phyloP scores from a whole-genome alignment of 1,139 yeast species.

The Debaryomyces sp. region DNA sequence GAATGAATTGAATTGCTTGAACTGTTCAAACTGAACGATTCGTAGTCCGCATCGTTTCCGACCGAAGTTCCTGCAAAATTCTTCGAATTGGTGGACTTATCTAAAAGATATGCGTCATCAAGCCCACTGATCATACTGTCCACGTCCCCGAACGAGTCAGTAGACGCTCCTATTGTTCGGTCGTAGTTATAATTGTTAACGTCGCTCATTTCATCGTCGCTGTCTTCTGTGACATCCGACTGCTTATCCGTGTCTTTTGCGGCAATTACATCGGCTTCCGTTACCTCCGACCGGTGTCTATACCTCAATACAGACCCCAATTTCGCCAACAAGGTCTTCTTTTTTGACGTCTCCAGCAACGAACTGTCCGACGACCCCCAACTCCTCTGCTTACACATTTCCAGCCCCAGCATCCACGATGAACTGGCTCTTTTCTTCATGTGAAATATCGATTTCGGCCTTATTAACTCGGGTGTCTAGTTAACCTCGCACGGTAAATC shows the following conservation, averaged over 20 bases:
- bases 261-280: neutral
- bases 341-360: neutral
- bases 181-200: neutral
- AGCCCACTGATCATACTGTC: constrained; percentile 9
- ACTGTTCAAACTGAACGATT: constrained; percentile 17
- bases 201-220: neutral
- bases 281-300: neutral
- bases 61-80: constrained; percentile 38
- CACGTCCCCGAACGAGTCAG: neutral
- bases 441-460: constrained; percentile 4
- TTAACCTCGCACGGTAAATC: constrained; percentile 48
- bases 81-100: constrained; percentile 27
- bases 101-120: constrained; percentile 33
- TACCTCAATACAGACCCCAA: constrained; percentile 4
- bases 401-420: neutral
- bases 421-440: constrained; percentile 4
- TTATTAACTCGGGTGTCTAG: constrained; percentile 11
- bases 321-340: constrained; percentile 1
- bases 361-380: neutral
- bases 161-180: neutral
- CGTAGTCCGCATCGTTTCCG: constrained; percentile 13
- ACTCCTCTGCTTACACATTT: constrained; percentile 2
- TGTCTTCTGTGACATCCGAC: neutral
- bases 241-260: neutral
- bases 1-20: constrained; percentile 24